These are phyloP conservation scores for Ascoidea asiatica DNA, from an alignment of 805 yeast genomes.

Conservation along the genomic window DNA sequence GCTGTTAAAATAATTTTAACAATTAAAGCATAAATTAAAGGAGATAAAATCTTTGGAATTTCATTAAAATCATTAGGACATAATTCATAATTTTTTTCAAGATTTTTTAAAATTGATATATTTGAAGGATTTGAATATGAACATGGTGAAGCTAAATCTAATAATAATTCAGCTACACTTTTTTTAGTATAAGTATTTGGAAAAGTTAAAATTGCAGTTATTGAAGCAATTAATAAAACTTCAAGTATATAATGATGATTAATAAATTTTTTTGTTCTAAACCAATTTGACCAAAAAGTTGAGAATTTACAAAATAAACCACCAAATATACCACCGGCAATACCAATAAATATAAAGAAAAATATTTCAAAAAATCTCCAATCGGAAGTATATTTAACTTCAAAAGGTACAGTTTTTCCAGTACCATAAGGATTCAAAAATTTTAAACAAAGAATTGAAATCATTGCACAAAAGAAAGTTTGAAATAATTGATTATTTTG, in stretches of 20 bases:
- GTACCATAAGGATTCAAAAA: constrained; percentile 47
- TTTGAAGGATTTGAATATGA: constrained; percentile 9
- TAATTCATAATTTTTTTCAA: constrained; percentile 9
- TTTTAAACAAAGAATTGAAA: constrained; percentile 35
- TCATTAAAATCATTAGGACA: constrained; percentile 16
- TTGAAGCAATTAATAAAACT: constrained; percentile 27
- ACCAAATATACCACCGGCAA: constrained; percentile 41
- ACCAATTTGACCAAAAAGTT: constrained; percentile 24
- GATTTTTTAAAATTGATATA: constrained; percentile 8
- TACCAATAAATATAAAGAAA: constrained; percentile 32
- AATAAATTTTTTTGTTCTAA: constrained; percentile 21
- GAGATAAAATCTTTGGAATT: constrained; percentile 19
- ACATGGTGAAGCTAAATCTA: constrained; percentile 38
- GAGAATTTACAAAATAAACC: constrained; percentile 33
- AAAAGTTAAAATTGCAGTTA: constrained; percentile 34
- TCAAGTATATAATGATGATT: constrained; percentile 28
- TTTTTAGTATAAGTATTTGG: constrained; percentile 35
- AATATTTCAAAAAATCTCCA: constrained; percentile 37
- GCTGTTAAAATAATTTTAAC: constrained; percentile 33
- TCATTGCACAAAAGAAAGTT: constrained; percentile 41
- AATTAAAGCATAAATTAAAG: constrained; percentile 26
- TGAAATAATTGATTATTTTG: constrained; percentile 41
- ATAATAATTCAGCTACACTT: constrained; percentile 34
- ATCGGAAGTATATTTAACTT: constrained; percentile 33
- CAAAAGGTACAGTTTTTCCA: constrained; percentile 43